Base-by-base conservation (phyloP, 257 asterid species). In the Salvia rosmarinus region DNA sequence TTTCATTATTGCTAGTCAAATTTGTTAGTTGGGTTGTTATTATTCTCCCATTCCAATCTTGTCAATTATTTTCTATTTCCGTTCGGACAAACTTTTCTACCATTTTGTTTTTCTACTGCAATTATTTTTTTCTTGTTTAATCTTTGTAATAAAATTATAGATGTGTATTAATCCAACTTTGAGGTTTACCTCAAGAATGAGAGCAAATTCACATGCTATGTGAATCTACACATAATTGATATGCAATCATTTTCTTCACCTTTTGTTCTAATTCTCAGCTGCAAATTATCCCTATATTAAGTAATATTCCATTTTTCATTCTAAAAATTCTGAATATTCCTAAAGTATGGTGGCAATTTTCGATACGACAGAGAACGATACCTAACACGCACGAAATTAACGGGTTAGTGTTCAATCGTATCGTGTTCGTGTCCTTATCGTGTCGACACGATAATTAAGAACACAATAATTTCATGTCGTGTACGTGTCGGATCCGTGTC, bases 1-100 rank as follows among this genome's bases (percentile, higher is more conserved):
- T 74, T 74, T 69, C 70, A 77, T 62, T 69, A 79, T 79, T 69
- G 66, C 75, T 55, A 72, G 58, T 60, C 76, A 67, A 67, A 39
- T 60, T 51, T 67, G 78, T 78, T 60, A 52, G 78, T 78, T 73
- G 79, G 72, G 56, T 58, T 25, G 72, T 77, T 77, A 67, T 72
- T 66, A 40, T 68, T 67, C 73, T 30, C 83, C 55, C 72, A 40
- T 40, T 42, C 17, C 70, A 14, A 43, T 70, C 68, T 40, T 47
- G 51, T 46, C 70, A 32, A 40, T 42, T 54, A 13, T 54, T 42
- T 40, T 64, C 20, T 39, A 9, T 19, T 14, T 4, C 17, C 30
- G 23, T n/a, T 9, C 62, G 6, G n/a, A 14, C 59, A 12, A 34
- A 12, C 43, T 20, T 21, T 42, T 56, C 7, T 67, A 13, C 12